Percentiles rank a stretch among this genome's conserved stretches.
Evolutionary conservation across 169 alveolate species (phyloP).

Genomic region (Cardiosporidium cionae): DNA sequence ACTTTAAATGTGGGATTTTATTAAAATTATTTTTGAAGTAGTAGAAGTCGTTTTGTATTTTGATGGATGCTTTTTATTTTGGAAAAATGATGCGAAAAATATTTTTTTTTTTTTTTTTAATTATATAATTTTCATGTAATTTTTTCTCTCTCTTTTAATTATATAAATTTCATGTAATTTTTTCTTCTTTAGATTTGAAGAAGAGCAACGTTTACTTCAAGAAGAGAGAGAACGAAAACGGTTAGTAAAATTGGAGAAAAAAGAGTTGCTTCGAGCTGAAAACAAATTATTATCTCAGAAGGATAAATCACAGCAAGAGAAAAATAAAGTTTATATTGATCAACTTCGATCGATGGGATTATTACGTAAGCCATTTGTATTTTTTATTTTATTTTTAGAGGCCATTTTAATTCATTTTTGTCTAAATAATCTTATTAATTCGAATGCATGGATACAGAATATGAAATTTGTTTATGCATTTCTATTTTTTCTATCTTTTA

Average conservation of each 20-base stretch:
- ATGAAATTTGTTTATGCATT: no score
- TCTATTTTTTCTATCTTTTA: background rate
- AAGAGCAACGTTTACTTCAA: slow-evolving; percentile 11
- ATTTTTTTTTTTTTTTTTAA: background rate
- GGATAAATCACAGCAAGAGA: slow-evolving; percentile 12
- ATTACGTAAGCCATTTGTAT: background rate
- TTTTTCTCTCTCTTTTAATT: background rate
- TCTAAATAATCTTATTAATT: background rate
- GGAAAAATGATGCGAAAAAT: background rate
- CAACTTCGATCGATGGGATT: slow-evolving; percentile 8
- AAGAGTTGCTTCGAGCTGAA: slow-evolving; percentile 21
- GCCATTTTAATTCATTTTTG: background rate
- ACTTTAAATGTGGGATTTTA: background rate
- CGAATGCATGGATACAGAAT: background rate
- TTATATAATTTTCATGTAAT: no score
- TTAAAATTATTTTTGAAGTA: background rate
- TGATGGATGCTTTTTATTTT: background rate
- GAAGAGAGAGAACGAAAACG: slow-evolving; percentile 33
- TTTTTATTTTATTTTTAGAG: background rate
- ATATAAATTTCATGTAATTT: background rate
- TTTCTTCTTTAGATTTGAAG: slow-evolving; percentile 1
- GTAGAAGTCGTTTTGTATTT: background rate
- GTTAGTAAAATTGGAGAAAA: slow-evolving; percentile 35
- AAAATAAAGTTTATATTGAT: slow-evolving; percentile 7
- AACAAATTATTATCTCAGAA: slow-evolving; percentile 17